Base-by-base conservation (phyloP, 2,329 filamentous ascomycete species). In the Arthrobotrys megalospora region DNA sequence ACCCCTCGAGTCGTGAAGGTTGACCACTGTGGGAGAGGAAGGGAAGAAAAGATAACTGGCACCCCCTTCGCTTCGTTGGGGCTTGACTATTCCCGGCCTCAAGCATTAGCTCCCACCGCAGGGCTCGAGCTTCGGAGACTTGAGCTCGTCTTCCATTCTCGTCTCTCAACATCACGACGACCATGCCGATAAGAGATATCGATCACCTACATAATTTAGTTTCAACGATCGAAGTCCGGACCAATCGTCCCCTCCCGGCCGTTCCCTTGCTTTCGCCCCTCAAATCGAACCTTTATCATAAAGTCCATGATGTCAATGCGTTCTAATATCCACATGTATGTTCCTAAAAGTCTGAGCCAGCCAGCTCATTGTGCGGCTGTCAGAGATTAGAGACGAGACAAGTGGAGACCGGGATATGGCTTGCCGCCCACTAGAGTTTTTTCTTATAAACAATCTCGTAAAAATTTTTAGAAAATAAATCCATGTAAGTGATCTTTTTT, bases 121-220 rank as follows among this genome's bases (percentile, higher is more conserved):
- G 45, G 58, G 60, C 52, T 73, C 36, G 47, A 55, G 8, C 66
- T 45, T 63, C 28, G 16, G 14, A 45, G 8, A 36, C 47, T 38
- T 32, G 32, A 36, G 32, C 52, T 58, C 52, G n/a, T 38, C 52
- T n/a, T 38, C 21, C 8, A 21, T 21, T 16, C 52, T 21, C 14
- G 32, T n/a, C 11, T 16, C n/a, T 43, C 38, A 60, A 60, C 19
- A 60, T 6, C 16, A 24, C 19, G 7, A 32, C 19, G 21, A 41
- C 53, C 14, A 55, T 58, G 34, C 69, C 41, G 69, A 66, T 73
- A 73, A 66, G 58, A 47, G 65, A 68, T 63, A 45, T 36, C n/a
- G 60, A 53, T 62, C 19, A 12, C 55, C 5, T 28, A 28, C 45
- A 28, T 36, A 34, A 53, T 41, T 32, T 64, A 10, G 3, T 36